Percentiles rank a stretch among this genome's conserved stretches.
Evolutionary conservation across 2,329 filamentous ascomycete genomes (phyloP).

Genomic region (Penicillium fuscoglaucum): DNA sequence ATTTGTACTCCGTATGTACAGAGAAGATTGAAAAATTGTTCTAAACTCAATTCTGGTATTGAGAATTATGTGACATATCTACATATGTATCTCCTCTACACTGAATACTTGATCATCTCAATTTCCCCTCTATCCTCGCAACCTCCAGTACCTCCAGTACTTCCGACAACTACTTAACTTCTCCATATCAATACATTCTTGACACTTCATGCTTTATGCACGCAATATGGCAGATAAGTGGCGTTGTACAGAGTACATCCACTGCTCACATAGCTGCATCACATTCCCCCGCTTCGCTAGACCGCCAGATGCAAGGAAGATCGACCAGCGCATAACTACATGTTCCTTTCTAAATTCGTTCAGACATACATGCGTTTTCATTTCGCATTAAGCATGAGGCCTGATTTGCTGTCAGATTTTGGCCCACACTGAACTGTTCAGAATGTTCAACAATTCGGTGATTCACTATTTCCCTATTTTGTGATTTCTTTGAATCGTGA

Average conservation of each 20-base stretch:
- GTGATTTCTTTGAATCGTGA: not conserved
- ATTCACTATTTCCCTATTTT: not conserved
- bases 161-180: not conserved
- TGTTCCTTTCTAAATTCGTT: slow-evolving; percentile 9
- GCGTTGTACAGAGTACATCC: not conserved
- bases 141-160: not conserved
- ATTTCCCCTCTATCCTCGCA: not conserved
- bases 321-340: slow-evolving; percentile 23
- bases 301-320: slow-evolving; percentile 30
- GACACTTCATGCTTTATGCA: slow-evolving; percentile 3
- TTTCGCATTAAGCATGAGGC: slow-evolving; percentile 11
- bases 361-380: slow-evolving; percentile 16
- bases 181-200: slow-evolving; percentile 1
- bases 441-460: slow-evolving; percentile 5
- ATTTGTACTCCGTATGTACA: too few species aligned
- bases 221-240: not conserved
- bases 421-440: slow-evolving; percentile 17
- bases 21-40: not conserved
- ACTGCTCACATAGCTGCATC: slow-evolving; percentile 1
- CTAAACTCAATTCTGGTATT: not conserved
- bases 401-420: slow-evolving; percentile 17
- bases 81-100: not conserved
- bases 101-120: not conserved
- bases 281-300: slow-evolving; percentile 15
- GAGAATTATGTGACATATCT: not conserved